Conservation (phyloP, 2,329 filamentous ascomycete genomes). For the Alternaria longipes region DNA sequence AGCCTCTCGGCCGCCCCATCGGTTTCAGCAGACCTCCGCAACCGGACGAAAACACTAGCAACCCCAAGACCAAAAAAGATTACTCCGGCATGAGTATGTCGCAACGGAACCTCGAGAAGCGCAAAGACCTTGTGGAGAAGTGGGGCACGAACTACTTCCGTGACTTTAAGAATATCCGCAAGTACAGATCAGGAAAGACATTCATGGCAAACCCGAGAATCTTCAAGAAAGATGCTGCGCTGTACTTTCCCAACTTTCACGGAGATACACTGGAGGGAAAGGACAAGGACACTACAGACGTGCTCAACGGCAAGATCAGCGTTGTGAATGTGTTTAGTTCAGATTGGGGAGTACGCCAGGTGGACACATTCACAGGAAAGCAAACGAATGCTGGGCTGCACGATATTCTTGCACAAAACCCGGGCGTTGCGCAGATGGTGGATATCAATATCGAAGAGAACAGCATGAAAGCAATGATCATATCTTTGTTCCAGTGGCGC, state of each 20-base stretch:
- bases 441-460: conserved; percentile 91
- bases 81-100: conserved; percentile 45
- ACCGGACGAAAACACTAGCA: conserved; percentile 81
- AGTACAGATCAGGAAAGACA: conserved; percentile 83
- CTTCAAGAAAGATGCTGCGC: conserved; percentile 81
- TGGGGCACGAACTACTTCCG: conserved; percentile 92
- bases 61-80: conserved; percentile 62
- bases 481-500: conserved; percentile 63
- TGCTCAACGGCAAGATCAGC: conserved; percentile 76
- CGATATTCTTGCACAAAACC: conserved; percentile 64
- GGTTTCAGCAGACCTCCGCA: conserved; percentile 78
- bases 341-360: conserved; percentile 86
- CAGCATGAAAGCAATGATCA: conserved; percentile 66
- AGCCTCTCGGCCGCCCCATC: conserved; percentile 75
- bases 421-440: conserved; percentile 74
- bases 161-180: conserved; percentile 86
- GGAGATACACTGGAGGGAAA: conserved; percentile 73
- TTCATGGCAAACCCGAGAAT: conserved; percentile 86
- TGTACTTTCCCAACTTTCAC: conserved; percentile 93
- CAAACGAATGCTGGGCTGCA: conserved; percentile 75
- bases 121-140: conserved; percentile 78
- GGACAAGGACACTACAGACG: conserved; percentile 74
- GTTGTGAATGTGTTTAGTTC: conserved; percentile 84
- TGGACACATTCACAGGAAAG: conserved; percentile 70
- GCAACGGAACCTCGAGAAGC: conserved; percentile 71